Conservation (phyloP, 441 rosid genomes). For the Croton setiger region DNA sequence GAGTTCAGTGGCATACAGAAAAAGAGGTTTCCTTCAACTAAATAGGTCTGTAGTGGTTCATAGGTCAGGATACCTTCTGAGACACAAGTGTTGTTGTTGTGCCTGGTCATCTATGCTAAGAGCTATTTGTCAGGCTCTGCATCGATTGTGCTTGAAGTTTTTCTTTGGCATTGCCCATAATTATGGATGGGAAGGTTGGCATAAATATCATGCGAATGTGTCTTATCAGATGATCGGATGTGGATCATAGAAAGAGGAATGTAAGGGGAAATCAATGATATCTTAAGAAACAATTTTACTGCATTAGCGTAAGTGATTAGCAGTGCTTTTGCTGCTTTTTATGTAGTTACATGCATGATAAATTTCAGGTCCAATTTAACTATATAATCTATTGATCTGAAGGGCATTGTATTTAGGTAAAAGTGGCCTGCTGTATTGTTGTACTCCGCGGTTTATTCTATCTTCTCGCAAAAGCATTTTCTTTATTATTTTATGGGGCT, state of each 20-base stretch:
- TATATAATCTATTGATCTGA: neutral
- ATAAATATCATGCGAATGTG: neutral
- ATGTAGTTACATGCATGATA: neutral
- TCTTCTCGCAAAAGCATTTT: neutral
- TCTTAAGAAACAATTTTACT: neutral
- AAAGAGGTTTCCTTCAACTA: neutral
- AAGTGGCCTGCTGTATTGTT: neutral
- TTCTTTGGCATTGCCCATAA: neutral
- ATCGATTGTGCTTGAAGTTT: slow-evolving; percentile 8
- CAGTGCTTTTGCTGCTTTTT: slow-evolving; percentile 1
- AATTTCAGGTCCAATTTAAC: slow-evolving; percentile 5
- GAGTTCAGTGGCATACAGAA: neutral
- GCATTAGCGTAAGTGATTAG: slow-evolving; percentile 8
- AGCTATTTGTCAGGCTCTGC: neutral
- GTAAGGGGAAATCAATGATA: slow-evolving; percentile 1
- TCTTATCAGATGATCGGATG: neutral
- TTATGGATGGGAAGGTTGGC: slow-evolving; percentile 4
- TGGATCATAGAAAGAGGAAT: neutral
- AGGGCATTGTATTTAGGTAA: neutral
- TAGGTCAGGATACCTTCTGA: neutral
- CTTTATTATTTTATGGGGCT: slow-evolving; percentile 2
- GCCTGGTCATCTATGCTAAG: neutral
- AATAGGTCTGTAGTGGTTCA: slow-evolving; percentile 1
- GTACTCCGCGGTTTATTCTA: neutral
- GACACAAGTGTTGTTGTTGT: neutral